Evolutionary conservation across 2,329 filamentous ascomycete genomes (phyloP).

Genomic region (Capronia epimyces): DNA sequence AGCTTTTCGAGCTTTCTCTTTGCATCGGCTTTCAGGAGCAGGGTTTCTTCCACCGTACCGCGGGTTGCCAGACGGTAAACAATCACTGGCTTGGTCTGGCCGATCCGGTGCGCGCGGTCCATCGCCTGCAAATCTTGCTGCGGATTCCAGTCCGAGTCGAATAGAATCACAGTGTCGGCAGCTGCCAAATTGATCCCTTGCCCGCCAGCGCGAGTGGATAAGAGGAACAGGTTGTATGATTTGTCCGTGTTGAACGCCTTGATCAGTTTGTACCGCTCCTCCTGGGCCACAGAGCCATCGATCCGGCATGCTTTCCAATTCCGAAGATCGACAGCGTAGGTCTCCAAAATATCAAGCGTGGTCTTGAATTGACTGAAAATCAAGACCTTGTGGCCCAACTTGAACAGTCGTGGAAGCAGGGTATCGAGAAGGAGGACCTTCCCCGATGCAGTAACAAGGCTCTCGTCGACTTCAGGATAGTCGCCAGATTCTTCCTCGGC

Average conservation of each 20-base stretch:
- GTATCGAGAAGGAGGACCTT: slow-evolving; percentile 95
- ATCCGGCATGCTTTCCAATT: slow-evolving; percentile 81
- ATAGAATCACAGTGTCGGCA: slow-evolving; percentile 88
- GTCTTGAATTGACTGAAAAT: slow-evolving; percentile 97
- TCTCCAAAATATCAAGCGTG: slow-evolving; percentile 82
- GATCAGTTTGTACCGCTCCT: slow-evolving; percentile 64
- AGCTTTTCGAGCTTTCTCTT: slow-evolving; percentile 90
- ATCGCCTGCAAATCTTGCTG: slow-evolving; percentile 96
- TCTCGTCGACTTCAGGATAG: slow-evolving; percentile 64
- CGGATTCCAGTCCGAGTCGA: slow-evolving; percentile 89
- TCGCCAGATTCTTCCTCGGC: slow-evolving; percentile 55
- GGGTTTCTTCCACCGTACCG: slow-evolving; percentile 81
- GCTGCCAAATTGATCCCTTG: slow-evolving; percentile 91
- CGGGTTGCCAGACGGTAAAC: slow-evolving; percentile 92
- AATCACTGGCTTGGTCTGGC: slow-evolving; percentile 84
- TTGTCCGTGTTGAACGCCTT: slow-evolving; percentile 64
- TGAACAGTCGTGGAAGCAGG: slow-evolving; percentile 69
- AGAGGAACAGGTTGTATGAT: slow-evolving; percentile 68
- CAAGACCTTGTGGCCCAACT: slow-evolving; percentile 76
- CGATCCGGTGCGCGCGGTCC: slow-evolving; percentile 90
- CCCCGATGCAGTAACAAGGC: slow-evolving; percentile 77
- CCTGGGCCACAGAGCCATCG: slow-evolving; percentile 77
- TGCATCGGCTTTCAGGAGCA: slow-evolving; percentile 80
- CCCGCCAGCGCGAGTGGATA: slow-evolving; percentile 86
- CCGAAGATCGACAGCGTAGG: slow-evolving; percentile 74